Percentiles rank a stretch among this genome's conserved stretches.
Evolutionary conservation across 1,139 yeast genomes (phyloP).

Genomic region (Yamadazyma friedrichii): DNA sequence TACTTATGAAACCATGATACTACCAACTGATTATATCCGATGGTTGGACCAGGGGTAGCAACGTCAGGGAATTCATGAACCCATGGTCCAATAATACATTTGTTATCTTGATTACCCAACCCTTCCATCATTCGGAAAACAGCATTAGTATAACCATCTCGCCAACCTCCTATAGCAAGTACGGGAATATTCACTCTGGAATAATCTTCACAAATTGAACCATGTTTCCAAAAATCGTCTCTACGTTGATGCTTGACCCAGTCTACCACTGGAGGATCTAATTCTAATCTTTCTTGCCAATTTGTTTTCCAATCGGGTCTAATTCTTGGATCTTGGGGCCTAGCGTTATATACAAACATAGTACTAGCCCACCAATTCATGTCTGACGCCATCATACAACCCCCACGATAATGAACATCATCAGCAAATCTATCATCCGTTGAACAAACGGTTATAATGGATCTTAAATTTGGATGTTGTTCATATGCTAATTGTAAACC

Average conservation of each 20-base stretch:
- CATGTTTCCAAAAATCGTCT: slow-evolving; percentile 43
- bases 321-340: slow-evolving; percentile 42
- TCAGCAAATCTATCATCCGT: slow-evolving; percentile 44
- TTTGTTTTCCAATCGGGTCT: slow-evolving; percentile 36
- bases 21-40: slow-evolving; percentile 39
- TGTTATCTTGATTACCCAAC: slow-evolving; percentile 26
- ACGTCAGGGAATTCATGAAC: slow-evolving; percentile 46
- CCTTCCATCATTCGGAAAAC: slow-evolving; percentile 38
- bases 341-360: slow-evolving; percentile 37
- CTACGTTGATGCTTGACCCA: slow-evolving; percentile 41
- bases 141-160: slow-evolving; percentile 42
- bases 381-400: slow-evolving; percentile 38
- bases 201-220: slow-evolving; percentile 39
- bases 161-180: slow-evolving; percentile 41
- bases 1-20: slow-evolving; percentile 36
- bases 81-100: slow-evolving; percentile 42
- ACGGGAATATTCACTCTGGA: slow-evolving; percentile 36
- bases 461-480: slow-evolving; percentile 41
- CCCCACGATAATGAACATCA: slow-evolving; percentile 45
- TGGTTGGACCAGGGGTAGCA: slow-evolving; percentile 40
- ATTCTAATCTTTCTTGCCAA: slow-evolving; percentile 32
- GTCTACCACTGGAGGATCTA: slow-evolving; percentile 33
- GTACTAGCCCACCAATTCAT: slow-evolving; percentile 49
- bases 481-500: slow-evolving; percentile 41
- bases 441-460: slow-evolving; percentile 38